phyloP scores from a whole-genome alignment of 108 stramenopile species.

The Conticribra weissflogii region DNA sequence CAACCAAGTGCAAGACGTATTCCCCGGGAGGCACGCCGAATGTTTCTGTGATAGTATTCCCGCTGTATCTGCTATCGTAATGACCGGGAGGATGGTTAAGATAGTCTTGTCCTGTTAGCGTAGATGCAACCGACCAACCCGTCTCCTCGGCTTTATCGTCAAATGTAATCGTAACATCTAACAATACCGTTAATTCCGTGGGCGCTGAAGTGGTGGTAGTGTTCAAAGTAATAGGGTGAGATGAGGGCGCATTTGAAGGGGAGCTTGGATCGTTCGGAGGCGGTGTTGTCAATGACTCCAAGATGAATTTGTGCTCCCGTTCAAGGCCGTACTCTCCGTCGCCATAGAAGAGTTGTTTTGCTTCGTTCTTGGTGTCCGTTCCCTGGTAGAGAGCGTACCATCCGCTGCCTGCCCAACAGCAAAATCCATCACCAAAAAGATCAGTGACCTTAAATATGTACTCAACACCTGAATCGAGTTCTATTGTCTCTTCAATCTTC shows the following conservation, averaged over 20 bases:
- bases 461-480: constrained; percentile 9
- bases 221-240: constrained; percentile 11
- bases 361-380: constrained; percentile 10
- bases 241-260: constrained; percentile 7
- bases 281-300: constrained; percentile 3
- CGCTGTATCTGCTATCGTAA: constrained; percentile 7
- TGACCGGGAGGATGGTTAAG: constrained; percentile 17
- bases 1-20: constrained; percentile 9
- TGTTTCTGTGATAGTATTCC: constrained; percentile 10
- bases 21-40: constrained; percentile 9
- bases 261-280: not conserved
- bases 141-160: constrained; percentile 3
- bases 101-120: not conserved
- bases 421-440: constrained; percentile 27
- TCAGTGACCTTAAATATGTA: constrained; percentile 27
- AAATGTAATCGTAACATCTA: constrained; percentile 11
- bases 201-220: constrained; percentile 9
- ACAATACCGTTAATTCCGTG: not conserved
- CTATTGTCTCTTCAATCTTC: constrained; percentile 12
- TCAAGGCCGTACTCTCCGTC: constrained; percentile 24
- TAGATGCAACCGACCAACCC: constrained; percentile 5
- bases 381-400: constrained; percentile 25
- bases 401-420: constrained; percentile 33
- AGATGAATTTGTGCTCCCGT: constrained; percentile 18
- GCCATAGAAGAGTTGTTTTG: constrained; percentile 19